phyloP scores from a whole-genome alignment of 352 stramenopile species.

The Globisporangium ultimum region DNA sequence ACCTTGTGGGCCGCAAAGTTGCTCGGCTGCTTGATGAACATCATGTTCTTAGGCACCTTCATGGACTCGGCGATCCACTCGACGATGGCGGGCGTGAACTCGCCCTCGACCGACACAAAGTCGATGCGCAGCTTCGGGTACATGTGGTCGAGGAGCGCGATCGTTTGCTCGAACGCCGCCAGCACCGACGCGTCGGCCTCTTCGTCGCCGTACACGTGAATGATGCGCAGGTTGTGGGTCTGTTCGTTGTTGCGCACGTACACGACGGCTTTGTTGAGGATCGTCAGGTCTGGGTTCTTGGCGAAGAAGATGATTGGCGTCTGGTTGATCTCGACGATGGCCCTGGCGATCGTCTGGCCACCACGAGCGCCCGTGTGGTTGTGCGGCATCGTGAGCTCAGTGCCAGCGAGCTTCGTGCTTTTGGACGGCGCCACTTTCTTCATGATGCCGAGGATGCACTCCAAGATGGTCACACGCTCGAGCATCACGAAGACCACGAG shows the following conservation, averaged over 20 bases:
- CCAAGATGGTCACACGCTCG: conserved; percentile 43
- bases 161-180: conserved; percentile 28
- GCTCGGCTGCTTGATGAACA: conserved; percentile 88
- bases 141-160: conserved; percentile 73
- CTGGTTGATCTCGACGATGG: conserved; percentile 46
- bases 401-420: background rate
- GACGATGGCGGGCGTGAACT: conserved; percentile 64
- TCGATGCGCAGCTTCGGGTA: conserved; percentile 86
- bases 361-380: conserved; percentile 38
- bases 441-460: conserved; percentile 26
- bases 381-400: background rate
- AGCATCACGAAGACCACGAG: conserved; percentile 51
- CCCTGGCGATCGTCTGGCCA: conserved; percentile 40
- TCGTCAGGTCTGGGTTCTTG: conserved; percentile 82
- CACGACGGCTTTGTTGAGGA: conserved; percentile 89
- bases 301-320: conserved; percentile 85
- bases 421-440: conserved; percentile 29
- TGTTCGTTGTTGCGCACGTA: conserved; percentile 88
- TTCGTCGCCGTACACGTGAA: conserved; percentile 58
- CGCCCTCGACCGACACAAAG: conserved; percentile 54
- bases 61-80: conserved; percentile 75
- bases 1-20: conserved; percentile 65
- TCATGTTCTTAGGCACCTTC: conserved; percentile 76
- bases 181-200: conserved; percentile 9
- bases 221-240: conserved; percentile 79